Evolutionary conservation across 2,329 filamentous ascomycete genomes (phyloP).

Genomic region (Leptographium galeiforme): DNA sequence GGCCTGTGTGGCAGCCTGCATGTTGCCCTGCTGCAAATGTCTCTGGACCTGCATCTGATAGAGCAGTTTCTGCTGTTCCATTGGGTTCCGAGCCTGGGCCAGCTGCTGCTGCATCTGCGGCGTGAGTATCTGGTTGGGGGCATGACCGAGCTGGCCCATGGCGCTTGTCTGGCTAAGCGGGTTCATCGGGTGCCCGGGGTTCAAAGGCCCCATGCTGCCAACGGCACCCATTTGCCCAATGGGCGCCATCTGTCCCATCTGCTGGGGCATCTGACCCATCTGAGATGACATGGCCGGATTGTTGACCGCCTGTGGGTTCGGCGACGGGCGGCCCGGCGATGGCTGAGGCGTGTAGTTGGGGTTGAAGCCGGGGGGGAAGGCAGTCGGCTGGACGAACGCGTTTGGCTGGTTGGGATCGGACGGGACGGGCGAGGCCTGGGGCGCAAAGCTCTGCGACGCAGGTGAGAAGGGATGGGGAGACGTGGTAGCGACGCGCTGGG

Average conservation of each 20-base stretch:
- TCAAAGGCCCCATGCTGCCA: slow-evolving; percentile 10
- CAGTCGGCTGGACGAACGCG: slow-evolving; percentile 48
- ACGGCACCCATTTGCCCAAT: slow-evolving; percentile 27
- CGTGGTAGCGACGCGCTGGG: slow-evolving; percentile 75
- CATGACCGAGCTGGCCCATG: slow-evolving; percentile 23
- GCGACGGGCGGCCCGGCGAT: slow-evolving; percentile 40
- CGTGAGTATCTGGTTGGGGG: slow-evolving; percentile 21
- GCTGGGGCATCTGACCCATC: slow-evolving; percentile 21
- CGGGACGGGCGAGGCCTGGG: slow-evolving; percentile 62
- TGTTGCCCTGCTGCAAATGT: slow-evolving; percentile 49
- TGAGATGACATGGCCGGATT: slow-evolving; percentile 43
- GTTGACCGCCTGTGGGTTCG: slow-evolving; percentile 35
- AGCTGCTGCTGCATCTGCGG: slow-evolving; percentile 23
- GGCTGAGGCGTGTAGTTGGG: slow-evolving; percentile 44
- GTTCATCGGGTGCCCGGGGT: slow-evolving; percentile 24
- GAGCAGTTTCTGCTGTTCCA: slow-evolving; percentile 62
- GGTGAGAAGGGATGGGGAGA: slow-evolving; percentile 87
- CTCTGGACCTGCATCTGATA: slow-evolving; percentile 79
- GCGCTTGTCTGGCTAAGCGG: slow-evolving; percentile 32
- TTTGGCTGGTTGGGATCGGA: slow-evolving; percentile 66
- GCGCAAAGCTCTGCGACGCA: slow-evolving; percentile 55
- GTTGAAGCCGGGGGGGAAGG: slow-evolving; percentile 44
- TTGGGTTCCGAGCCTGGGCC: slow-evolving; percentile 35
- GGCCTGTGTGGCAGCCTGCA: slow-evolving; percentile 25
- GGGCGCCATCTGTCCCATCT: slow-evolving; percentile 44